A percentile compares a stretch with the other conserved stretches of the same genome.
Evolutionary conservation across 805 yeast genomes (phyloP).

Genomic region (Myxozyma geophila): DNA sequence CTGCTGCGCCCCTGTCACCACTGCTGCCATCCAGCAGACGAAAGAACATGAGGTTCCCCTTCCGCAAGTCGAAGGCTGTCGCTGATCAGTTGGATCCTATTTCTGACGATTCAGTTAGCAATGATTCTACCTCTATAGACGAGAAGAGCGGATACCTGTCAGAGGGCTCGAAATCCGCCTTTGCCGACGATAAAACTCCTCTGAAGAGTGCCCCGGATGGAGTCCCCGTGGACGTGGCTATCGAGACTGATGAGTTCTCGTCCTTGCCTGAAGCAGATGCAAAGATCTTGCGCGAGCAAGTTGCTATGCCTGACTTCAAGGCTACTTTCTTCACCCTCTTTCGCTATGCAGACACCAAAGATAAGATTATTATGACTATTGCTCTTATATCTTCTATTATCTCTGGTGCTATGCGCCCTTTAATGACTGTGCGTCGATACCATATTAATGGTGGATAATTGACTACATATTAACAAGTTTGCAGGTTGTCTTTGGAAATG

Average conservation of each 20-base stretch:
- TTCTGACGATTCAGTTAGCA: neutral
- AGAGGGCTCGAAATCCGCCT: neutral
- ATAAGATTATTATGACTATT: constrained; percentile 33
- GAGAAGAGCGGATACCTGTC: constrained; percentile 9
- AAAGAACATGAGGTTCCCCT: neutral
- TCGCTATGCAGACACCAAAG: constrained; percentile 44
- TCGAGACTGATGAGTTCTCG: constrained; percentile 31
- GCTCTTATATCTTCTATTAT: constrained; percentile 43
- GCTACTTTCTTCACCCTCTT: constrained; percentile 42
- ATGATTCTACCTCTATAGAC: constrained; percentile 6
- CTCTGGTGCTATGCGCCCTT: constrained; percentile 45
- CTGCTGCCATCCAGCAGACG: no score
- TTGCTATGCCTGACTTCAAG: constrained; percentile 35
- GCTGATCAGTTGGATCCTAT: neutral
- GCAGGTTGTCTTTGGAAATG: constrained; percentile 49
- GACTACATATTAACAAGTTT: constrained; percentile 50
- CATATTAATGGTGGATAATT: no score
- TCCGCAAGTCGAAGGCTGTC: neutral
- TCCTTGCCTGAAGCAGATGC: constrained; percentile 43
- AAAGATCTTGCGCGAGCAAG: constrained; percentile 44
- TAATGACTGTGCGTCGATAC: constrained; percentile 43
- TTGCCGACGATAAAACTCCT: constrained; percentile 22
- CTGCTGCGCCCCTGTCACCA: neutral
- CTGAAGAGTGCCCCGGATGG: constrained; percentile 22
- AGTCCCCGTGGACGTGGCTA: neutral